phyloP scores from a whole-genome alignment of 2,329 filamentous ascomycete species.

The Madurella mycetomatis region DNA sequence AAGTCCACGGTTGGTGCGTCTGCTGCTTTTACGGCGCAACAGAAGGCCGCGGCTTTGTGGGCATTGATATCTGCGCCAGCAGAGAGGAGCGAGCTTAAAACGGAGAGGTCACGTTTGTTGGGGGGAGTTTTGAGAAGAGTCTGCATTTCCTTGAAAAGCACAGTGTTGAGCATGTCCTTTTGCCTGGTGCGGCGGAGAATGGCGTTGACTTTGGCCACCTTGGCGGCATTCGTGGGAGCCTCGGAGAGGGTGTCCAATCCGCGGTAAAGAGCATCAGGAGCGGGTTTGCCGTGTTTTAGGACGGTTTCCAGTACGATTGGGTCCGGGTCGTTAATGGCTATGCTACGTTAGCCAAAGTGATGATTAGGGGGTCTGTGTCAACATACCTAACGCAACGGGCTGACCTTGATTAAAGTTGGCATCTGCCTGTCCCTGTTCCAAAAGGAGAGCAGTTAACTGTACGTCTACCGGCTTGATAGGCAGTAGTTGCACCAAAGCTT shows the following conservation, averaged over 20 bases:
- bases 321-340: conserved; percentile 41
- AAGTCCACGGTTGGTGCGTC: conserved; percentile 45
- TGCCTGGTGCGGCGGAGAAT: conserved; percentile 42
- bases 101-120: conserved; percentile 38
- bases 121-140: conserved; percentile 37
- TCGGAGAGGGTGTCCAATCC: conserved; percentile 42
- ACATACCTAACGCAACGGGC: conserved; percentile 37
- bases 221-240: conserved; percentile 41
- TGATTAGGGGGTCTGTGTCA: neutral
- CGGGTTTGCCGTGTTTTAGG: conserved; percentile 43
- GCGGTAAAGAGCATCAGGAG: conserved; percentile 38
- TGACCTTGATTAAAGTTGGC: conserved; percentile 46
- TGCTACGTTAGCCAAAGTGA: conserved; percentile 14
- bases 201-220: conserved; percentile 46
- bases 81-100: conserved; percentile 44
- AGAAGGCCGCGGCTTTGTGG: conserved; percentile 47
- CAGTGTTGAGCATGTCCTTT: conserved; percentile 40
- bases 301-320: conserved; percentile 46
- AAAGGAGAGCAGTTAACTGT: conserved; percentile 43
- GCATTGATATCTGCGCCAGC: conserved; percentile 53
- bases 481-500: conserved; percentile 42
- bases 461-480: conserved; percentile 46
- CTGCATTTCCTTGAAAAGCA: conserved; percentile 50
- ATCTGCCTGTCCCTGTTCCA: conserved; percentile 50
- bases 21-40: conserved; percentile 45